Evolutionary conservation across 2,329 filamentous ascomycete genomes (phyloP), one percentile per base, ranked within the genome.

Genomic region (Alternaria longipes): DNA sequence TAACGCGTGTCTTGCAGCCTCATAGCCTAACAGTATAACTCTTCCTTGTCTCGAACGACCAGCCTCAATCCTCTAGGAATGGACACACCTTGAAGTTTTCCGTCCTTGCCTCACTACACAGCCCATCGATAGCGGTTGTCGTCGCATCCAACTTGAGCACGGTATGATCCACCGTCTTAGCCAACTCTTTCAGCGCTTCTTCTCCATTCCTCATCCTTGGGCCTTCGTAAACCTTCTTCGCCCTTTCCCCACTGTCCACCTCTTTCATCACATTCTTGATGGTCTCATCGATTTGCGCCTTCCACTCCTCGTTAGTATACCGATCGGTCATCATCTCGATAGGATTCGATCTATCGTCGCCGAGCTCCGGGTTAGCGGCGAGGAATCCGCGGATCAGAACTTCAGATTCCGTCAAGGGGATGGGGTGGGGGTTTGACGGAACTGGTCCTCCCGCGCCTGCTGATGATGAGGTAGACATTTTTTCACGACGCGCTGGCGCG

Each of bases 101-200:
- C 4, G 79, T 75, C 51, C 78, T 78, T 4, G 87, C 87, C 78
- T 89, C 86, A 3, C 77, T 77, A 69, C 86, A 89, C 30, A 89
- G 75, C 9, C 72, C 75, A 71, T 86, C 84, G 58, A 89, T 83
- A 59, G 85, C 81, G 16, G 77, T 69, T 5, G 74, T 68, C 28
- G 81, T 84, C 9, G 81, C 79, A 66, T 84, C 83, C 53, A 82
- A 68, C 69, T 83, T 84, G 58, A 85, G 69, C n/a, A 84, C 72
- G 4, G 83, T 84, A 70, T 85, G 83, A 70, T 85, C 83, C 28
- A 85, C 78, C 22, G 74, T 78, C 64, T 76, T 70, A 3, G 77
- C 75, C 59, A 80, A 64, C 55, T 74, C 57, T 58, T 62, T 73
- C 58, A 72, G 54, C 36, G 70, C 70, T 36, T 72, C 70, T 5